Base-by-base conservation (phyloP, 148 eudicot species). In the Gaultheria prostrata region DNA sequence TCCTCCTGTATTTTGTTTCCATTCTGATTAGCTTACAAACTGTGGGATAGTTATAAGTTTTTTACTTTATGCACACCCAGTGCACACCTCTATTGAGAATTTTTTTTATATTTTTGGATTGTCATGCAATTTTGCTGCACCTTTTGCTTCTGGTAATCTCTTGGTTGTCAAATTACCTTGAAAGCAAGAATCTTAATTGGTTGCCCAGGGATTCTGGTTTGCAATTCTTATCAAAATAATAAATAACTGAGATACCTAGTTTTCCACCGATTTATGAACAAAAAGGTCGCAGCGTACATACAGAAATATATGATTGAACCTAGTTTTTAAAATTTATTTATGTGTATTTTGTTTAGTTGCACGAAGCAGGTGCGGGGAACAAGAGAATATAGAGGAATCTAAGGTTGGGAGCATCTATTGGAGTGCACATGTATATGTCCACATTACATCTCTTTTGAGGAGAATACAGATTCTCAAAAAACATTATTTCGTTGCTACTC, bases 41-140 rank as follows among this genome's bases (percentile, higher is more conserved):
- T 56, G 20, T 56, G 8, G 9, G 35, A 56, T 21, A 57, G 12
- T 49, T 24, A 1, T 50, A n/a, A 56, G 21, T 72, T 39, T 72
- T n/a, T 32, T 10, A 72, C 21, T 17, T n/a, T 7, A 26, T 33
- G 46, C 48, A 39, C 49, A 72, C 35, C n/a, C 48, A 26, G 73
- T 67, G 73, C 39, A 67, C 39, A 12, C 73, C 73, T 67, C 33
- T 67, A 26, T 28, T 70, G n/a, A 70, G 51, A 39, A 74, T 10
- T 39, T 4, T 43, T 43, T 21, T 24, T 72, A 18, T 74, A 74
- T 18, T 74, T 45, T 74, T 24, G 28, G 82, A 45, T 32, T 53
- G 13, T 80, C 82, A 61, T 61, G 73, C 26, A 48, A 45, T 80
- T 80, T 80, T 48, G 54, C 50, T 17, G 8, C 57, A 48, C 5